These are phyloP conservation scores for Datura wrightii DNA, from an alignment of 257 asterid species.

Conservation along the genomic window DNA sequence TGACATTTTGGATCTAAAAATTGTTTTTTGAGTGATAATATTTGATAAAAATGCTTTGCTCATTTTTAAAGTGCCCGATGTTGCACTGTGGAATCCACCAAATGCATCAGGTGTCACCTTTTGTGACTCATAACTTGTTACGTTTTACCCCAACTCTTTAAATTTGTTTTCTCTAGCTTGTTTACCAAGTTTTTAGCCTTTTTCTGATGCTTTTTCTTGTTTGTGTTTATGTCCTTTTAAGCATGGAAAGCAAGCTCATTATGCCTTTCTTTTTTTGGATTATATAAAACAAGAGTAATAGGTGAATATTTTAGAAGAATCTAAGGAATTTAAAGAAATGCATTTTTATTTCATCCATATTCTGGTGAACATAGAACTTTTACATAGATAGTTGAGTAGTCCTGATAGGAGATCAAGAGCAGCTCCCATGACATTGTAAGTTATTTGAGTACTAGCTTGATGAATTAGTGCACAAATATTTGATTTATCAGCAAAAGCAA, in stretches of 20 bases:
- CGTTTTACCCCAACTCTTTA: background rate
- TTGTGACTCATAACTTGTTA: background rate
- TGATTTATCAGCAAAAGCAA: conserved; percentile 7
- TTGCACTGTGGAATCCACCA: conserved; percentile 5
- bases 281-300: conserved; percentile 3
- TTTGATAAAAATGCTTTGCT: background rate
- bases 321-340: background rate
- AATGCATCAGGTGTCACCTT: conserved; percentile 14
- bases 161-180: conserved; percentile 1
- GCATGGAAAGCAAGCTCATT: background rate
- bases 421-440: background rate
- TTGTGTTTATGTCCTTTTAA: background rate
- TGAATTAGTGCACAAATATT: conserved; percentile 9
- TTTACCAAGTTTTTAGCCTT: background rate
- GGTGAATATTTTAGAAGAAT: background rate
- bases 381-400: background rate
- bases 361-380: background rate
- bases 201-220: conserved; percentile 19
- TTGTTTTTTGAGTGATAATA: conserved; percentile 17
- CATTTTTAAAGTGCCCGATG: background rate
- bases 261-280: background rate
- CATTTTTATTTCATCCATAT: background rate
- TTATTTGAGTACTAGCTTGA: conserved; percentile 20
- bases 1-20: background rate
- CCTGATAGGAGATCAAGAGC: background rate